Evolutionary conservation across 352 stramenopile genomes (phyloP).

Genomic region (Thraustotheca clavata): DNA sequence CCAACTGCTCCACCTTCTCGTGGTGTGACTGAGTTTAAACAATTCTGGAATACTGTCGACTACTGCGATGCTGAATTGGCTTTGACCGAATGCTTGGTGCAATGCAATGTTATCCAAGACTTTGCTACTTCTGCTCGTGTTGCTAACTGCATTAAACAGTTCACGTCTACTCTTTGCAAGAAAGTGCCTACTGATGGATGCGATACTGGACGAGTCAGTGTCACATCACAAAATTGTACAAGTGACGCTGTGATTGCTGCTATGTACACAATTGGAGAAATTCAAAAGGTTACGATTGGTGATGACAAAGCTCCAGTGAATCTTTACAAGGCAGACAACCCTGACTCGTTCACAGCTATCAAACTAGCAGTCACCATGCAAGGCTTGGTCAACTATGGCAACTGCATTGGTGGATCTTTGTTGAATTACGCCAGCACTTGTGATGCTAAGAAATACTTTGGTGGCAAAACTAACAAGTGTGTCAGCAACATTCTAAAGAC

Average conservation of each 20-base stretch:
- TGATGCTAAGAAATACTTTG: background rate
- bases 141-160: constrained; percentile 2
- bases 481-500: background rate
- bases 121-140: constrained; percentile 2
- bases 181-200: background rate
- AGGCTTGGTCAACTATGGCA: constrained; percentile 7
- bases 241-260: constrained; percentile 2
- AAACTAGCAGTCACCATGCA: constrained; percentile 11
- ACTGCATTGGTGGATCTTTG: background rate
- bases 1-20: background rate
- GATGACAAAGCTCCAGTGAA: background rate
- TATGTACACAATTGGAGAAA: constrained; percentile 15
- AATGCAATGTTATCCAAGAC: constrained; percentile 12
- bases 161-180: background rate
- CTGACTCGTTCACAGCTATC: constrained; percentile 7
- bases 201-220: background rate
- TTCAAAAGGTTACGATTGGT: constrained; percentile 4
- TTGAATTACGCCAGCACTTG: constrained; percentile 6
- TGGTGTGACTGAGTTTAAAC: constrained; percentile 3
- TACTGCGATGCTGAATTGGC: constrained; percentile 15
- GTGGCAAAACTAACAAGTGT: background rate
- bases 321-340: constrained; percentile 18
- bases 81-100: constrained; percentile 6
- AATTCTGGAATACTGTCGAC: constrained; percentile 9
- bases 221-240: background rate